Percentiles rank a stretch among this genome's conserved stretches.
phyloP scores from a whole-genome alignment of 2,329 filamentous ascomycete species.

The Aspergillus pseudonomiae region DNA sequence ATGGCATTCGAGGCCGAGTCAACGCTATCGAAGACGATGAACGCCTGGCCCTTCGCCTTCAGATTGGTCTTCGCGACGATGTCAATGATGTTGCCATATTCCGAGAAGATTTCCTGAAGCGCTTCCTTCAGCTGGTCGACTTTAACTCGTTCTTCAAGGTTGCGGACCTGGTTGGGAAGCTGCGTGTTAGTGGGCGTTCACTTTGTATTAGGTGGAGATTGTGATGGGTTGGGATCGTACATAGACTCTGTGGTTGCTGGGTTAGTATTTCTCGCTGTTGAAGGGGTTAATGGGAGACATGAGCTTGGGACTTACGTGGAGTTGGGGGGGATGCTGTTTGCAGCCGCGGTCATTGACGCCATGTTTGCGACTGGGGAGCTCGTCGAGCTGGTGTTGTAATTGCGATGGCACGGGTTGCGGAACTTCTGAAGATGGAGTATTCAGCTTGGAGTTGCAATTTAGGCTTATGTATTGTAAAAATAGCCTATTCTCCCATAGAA shows the following conservation, averaged over 20 bases:
- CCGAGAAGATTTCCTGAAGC: constrained; percentile 76
- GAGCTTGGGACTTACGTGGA: constrained; percentile 38
- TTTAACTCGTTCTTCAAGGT: constrained; percentile 91
- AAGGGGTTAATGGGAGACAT: neutral
- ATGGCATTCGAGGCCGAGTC: constrained; percentile 80
- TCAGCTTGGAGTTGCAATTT: neutral
- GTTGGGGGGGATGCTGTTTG: constrained; percentile 38
- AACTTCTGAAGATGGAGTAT: constrained; percentile 10
- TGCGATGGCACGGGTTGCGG: neutral
- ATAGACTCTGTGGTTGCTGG: constrained; percentile 42
- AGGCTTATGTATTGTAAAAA: neutral
- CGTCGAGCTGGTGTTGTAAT: constrained; percentile 7
- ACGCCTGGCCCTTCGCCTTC: constrained; percentile 92
- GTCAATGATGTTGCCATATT: constrained; percentile 84
- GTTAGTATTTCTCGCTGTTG: neutral
- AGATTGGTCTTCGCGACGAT: constrained; percentile 87
- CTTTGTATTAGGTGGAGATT: constrained; percentile 13
- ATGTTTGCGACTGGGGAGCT: constrained; percentile 38
- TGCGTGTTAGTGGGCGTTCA: constrained; percentile 15
- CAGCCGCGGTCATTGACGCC: constrained; percentile 37
- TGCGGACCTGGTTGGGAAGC: constrained; percentile 59
- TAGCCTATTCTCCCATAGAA: neutral
- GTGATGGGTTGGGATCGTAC: constrained; percentile 29
- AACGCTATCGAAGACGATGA: constrained; percentile 84
- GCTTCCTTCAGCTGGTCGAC: constrained; percentile 73